phyloP scores from a whole-genome alignment of 176 grass and related monocot species.

The Chrysopogon serrulatus region DNA sequence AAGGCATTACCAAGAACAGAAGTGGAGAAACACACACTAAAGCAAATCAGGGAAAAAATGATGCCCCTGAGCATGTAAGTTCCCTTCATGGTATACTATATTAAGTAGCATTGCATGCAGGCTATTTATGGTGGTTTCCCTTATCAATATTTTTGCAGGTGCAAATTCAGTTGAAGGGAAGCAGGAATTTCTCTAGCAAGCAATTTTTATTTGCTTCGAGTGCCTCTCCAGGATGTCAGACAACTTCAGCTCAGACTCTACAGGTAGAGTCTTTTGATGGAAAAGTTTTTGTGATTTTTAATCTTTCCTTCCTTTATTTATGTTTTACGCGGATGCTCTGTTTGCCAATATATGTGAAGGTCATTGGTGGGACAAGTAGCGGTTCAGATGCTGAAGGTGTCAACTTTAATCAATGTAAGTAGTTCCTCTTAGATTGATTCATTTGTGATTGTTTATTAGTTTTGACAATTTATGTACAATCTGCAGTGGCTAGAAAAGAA shows the following conservation, averaged over 20 bases:
- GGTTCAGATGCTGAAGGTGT: slow-evolving; percentile 4
- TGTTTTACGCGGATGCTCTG: not conserved
- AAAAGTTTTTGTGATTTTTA: slow-evolving; percentile 1
- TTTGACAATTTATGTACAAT: slow-evolving; percentile 11
- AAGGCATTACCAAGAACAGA: not conserved
- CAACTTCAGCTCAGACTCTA: not conserved
- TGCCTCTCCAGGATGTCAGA: slow-evolving; percentile 3
- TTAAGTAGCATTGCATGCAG: not conserved
- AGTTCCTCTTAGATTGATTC: not conserved
- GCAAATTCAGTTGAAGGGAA: slow-evolving; percentile 27
- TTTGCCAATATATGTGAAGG: slow-evolving; percentile 28
- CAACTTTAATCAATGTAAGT: slow-evolving; percentile 37
- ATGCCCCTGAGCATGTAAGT: slow-evolving; percentile 29
- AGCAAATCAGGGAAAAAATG: not conserved
- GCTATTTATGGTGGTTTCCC: not conserved
- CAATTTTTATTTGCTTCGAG: slow-evolving; percentile 17
- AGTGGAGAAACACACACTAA: not conserved
- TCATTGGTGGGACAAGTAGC: slow-evolving; percentile 1
- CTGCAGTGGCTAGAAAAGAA: slow-evolving; percentile 31
- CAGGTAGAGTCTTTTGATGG: slow-evolving; percentile 2
- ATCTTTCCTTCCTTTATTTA: not conserved
- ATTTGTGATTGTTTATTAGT: not conserved
- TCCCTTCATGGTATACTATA: not conserved
- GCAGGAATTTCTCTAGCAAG: not conserved
- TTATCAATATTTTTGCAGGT: not conserved